A percentile compares a stretch with the other conserved stretches of the same genome.
phyloP scores from a whole-genome alignment of 2,329 filamentous ascomycete genomes.

The Fusarium sp. region DNA sequence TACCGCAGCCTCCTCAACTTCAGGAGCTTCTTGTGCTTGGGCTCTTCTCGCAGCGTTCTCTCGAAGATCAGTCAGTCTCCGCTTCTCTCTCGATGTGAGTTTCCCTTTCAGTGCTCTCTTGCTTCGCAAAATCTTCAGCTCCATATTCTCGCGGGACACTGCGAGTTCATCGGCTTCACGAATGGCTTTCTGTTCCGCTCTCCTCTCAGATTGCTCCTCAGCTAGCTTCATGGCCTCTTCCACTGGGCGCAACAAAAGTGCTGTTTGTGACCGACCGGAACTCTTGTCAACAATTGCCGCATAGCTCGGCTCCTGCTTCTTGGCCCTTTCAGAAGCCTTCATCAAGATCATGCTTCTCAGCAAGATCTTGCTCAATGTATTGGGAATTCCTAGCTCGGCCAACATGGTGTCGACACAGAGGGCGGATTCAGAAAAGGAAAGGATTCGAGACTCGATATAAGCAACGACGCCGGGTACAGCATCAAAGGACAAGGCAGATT shows the following conservation, averaged over 20 bases:
- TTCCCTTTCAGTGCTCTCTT: neutral
- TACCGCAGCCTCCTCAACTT: too few relatives aligned
- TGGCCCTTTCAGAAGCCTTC: neutral
- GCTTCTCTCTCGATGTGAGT: neutral
- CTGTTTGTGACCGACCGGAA: too few relatives aligned
- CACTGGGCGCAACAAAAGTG: neutral
- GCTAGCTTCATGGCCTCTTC: neutral
- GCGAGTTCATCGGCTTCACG: neutral
- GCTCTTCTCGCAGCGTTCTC: neutral
- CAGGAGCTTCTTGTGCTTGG: neutral
- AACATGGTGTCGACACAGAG: neutral
- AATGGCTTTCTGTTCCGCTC: neutral
- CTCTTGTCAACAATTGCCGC: fast-evolving
- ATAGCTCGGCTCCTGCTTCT: neutral
- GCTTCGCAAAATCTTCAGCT: neutral
- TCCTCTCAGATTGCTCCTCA: neutral
- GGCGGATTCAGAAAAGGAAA: neutral
- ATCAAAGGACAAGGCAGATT: neutral
- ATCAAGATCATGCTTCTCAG: neutral
- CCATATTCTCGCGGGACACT: neutral
- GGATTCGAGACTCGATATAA: neutral
- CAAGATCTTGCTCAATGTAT: neutral
- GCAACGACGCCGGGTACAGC: neutral
- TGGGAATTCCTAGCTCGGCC: neutral
- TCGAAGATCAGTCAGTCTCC: neutral